A percentile compares a stretch with the other conserved stretches of the same genome.
Evolutionary conservation across 225 moss, liverwort and hornwort species (phyloP).

Genomic region (Marchantia paleacea): DNA sequence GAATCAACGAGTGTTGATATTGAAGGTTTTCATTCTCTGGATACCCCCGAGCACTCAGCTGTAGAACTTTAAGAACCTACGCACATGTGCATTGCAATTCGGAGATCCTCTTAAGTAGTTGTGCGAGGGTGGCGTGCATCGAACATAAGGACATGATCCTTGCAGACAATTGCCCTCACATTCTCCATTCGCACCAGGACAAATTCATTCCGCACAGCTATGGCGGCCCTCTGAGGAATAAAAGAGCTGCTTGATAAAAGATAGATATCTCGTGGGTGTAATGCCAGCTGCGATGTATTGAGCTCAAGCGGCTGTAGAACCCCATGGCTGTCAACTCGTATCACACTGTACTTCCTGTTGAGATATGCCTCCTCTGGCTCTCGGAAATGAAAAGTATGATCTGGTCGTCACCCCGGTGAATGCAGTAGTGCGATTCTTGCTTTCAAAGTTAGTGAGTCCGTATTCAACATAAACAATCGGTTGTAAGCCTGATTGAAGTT

Average conservation of each 20-base stretch:
- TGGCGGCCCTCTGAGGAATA: constrained; percentile 79
- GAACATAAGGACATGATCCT: constrained; percentile 69
- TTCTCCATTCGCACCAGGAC: constrained; percentile 91
- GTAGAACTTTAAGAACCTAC: too few relatives aligned
- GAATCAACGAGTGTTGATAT: too few relatives aligned
- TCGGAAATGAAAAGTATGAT: constrained; percentile 18
- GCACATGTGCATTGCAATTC: too few relatives aligned
- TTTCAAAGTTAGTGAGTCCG: not conserved
- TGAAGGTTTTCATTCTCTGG: too few relatives aligned
- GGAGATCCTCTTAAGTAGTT: too few relatives aligned
- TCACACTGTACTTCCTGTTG: constrained; percentile 51
- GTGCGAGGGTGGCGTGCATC: constrained; percentile 76
- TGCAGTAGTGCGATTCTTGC: not conserved
- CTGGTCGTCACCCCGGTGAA: not conserved
- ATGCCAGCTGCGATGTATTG: constrained; percentile 55
- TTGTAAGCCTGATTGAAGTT: not conserved
- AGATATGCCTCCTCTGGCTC: not conserved
- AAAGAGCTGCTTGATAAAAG: constrained; percentile 71
- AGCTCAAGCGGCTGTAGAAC: constrained; percentile 59
- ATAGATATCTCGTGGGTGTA: constrained; percentile 79
- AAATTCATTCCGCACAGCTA: constrained; percentile 65
- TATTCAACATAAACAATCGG: not conserved
- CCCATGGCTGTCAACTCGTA: constrained; percentile 60
- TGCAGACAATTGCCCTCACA: constrained; percentile 76
- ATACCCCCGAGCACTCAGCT: too few relatives aligned